Evolutionary conservation across 164 flowering plant genomes (phyloP).

Genomic region (Tetracentron sinense): DNA sequence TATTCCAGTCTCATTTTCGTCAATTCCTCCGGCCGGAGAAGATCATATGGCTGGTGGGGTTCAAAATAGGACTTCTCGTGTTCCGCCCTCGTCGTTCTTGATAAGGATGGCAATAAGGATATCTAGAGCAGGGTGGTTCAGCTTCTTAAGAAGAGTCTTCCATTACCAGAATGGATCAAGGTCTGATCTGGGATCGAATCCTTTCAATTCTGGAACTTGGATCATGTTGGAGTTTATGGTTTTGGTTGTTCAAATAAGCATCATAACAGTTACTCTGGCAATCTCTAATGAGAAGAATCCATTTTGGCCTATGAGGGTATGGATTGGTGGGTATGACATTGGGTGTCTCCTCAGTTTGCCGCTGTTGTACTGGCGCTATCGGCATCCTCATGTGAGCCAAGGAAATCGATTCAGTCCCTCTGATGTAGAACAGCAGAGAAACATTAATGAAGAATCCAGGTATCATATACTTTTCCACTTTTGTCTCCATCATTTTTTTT

Average conservation of each 20-base stretch:
- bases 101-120: conserved; percentile 65
- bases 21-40: conserved; percentile 26
- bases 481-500: no score
- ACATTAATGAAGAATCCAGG: conserved; percentile 67
- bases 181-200: conserved; percentile 80
- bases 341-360: conserved; percentile 67
- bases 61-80: conserved; percentile 27
- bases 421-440: conserved; percentile 58
- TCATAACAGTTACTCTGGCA: conserved; percentile 41
- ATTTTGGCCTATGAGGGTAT: conserved; percentile 83
- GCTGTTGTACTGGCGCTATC: conserved; percentile 65
- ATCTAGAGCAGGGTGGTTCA: conserved; percentile 87
- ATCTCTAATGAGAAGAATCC: conserved; percentile 70
- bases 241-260: conserved; percentile 55
- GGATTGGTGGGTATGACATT: conserved; percentile 77
- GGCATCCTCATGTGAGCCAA: conserved; percentile 28
- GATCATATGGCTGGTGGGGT: conserved; percentile 13
- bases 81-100: conserved; percentile 42
- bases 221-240: conserved; percentile 63
- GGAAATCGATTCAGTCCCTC: conserved; percentile 29
- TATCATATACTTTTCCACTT: conserved; percentile 16
- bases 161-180: conserved; percentile 90
- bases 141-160: conserved; percentile 77
- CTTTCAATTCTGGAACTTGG: conserved; percentile 78
- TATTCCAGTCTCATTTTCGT: conserved; percentile 30